Percentiles rank a stretch among this genome's conserved stretches.
Evolutionary conservation across 768 basidiomycete species (phyloP).

Genomic region (Rhizopogon rudus): DNA sequence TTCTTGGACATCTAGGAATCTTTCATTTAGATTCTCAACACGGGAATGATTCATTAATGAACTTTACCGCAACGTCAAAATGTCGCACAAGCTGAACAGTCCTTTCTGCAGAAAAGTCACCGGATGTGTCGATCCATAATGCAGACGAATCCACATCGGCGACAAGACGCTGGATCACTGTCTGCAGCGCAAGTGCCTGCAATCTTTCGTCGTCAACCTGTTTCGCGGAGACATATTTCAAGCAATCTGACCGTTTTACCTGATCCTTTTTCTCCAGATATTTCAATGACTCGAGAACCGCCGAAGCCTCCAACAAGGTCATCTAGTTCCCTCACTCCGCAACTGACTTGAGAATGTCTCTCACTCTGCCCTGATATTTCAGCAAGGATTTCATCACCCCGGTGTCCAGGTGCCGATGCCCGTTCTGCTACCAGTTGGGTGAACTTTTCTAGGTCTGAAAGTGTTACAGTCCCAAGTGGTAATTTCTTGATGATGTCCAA

Average conservation of each 20-base stretch:
- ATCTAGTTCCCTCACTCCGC: slow-evolving; percentile 48
- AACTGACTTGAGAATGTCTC: slow-evolving; percentile 16
- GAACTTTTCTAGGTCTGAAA: slow-evolving; percentile 42
- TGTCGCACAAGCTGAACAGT: slow-evolving; percentile 34
- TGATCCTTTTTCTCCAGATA: slow-evolving; percentile 59
- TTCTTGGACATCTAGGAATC: slow-evolving; percentile 20
- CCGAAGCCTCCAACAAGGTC: slow-evolving; percentile 45
- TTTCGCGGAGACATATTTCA: background rate
- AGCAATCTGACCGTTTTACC: slow-evolving; percentile 62
- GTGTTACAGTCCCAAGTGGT: slow-evolving; percentile 41
- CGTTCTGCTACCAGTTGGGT: slow-evolving; percentile 35
- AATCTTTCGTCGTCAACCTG: slow-evolving; percentile 1
- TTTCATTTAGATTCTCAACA: background rate
- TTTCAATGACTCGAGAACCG: slow-evolving; percentile 53
- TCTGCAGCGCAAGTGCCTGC: slow-evolving; percentile 60
- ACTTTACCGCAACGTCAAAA: slow-evolving; percentile 22
- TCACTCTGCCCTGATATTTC: slow-evolving; percentile 14
- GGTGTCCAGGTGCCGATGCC: slow-evolving; percentile 38
- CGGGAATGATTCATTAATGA: background rate
- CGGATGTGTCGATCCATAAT: slow-evolving; percentile 71
- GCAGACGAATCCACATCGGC: slow-evolving; percentile 31
- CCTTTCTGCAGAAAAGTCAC: slow-evolving; percentile 55
- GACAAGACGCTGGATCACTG: slow-evolving; percentile 50
- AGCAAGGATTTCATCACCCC: slow-evolving; percentile 24
- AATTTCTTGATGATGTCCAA: slow-evolving; percentile 48